phyloP scores from a whole-genome alignment of 2,329 filamentous ascomycete genomes.

The Erysiphe pulchra region DNA sequence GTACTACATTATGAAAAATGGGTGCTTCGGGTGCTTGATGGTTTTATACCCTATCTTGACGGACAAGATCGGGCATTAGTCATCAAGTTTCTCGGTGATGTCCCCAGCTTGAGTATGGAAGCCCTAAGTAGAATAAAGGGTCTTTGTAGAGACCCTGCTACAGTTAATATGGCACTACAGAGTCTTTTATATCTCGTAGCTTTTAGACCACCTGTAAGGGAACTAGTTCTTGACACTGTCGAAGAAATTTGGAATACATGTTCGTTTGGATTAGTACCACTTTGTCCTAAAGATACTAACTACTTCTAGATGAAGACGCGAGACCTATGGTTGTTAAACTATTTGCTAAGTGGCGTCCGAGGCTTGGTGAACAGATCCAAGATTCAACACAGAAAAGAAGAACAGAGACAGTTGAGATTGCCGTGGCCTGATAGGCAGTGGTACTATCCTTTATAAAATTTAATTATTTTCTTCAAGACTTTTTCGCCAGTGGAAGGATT shows the following conservation, averaged over 20 bases:
- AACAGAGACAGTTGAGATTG: slow-evolving; percentile 4
- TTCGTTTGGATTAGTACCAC: slow-evolving; percentile 16
- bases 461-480: background rate
- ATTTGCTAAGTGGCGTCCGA: slow-evolving; percentile 31
- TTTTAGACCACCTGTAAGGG: slow-evolving; percentile 37
- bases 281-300: slow-evolving; percentile 6
- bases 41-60: slow-evolving; percentile 76
- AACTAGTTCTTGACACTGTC: slow-evolving; percentile 36
- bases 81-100: slow-evolving; percentile 74
- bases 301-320: slow-evolving; percentile 29
- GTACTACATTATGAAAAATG: slow-evolving; percentile 53
- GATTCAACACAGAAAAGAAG: slow-evolving; percentile 6
- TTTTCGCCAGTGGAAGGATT: background rate
- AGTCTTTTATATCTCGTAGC: slow-evolving; percentile 41
- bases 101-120: slow-evolving; percentile 49
- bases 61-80: slow-evolving; percentile 59
- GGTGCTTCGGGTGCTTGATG: slow-evolving; percentile 60
- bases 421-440: background rate
- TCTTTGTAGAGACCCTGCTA: slow-evolving; percentile 38
- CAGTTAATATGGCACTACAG: slow-evolving; percentile 35
- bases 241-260: slow-evolving; percentile 42
- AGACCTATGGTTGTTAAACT: slow-evolving; percentile 36
- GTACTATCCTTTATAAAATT: background rate
- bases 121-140: slow-evolving; percentile 49
- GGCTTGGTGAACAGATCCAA: slow-evolving; percentile 7